These are phyloP conservation scores for Eimeria brunetti DNA, from an alignment of 169 alveolate species.

Conservation along the genomic window DNA sequence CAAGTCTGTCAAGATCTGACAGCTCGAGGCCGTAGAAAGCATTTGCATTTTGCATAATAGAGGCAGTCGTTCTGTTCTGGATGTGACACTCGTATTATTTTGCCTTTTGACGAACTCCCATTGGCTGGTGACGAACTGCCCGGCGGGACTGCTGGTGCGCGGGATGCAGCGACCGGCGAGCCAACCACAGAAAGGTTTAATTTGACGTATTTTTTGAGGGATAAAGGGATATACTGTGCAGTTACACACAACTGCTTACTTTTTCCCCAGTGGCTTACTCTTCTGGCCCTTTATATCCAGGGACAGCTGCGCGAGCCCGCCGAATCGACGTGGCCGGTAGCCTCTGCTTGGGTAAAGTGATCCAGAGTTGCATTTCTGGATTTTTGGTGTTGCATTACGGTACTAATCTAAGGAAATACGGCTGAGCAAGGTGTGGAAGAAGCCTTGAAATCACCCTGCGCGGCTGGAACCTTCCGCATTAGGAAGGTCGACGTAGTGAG, in stretches of 20 bases:
- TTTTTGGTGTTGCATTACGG: not conserved
- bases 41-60: not conserved
- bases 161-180: constrained; percentile 3
- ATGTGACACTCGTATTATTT: not conserved
- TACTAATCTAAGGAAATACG: not conserved
- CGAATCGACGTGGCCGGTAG: constrained; percentile 20
- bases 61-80: not conserved
- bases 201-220: not conserved
- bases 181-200: not conserved
- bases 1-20: not conserved
- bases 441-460: not conserved
- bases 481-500: constrained; percentile 24
- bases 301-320: constrained; percentile 11
- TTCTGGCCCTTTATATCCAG: not conserved
- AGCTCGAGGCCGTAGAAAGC: not conserved
- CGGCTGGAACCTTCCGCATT: not conserved
- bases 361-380: not conserved
- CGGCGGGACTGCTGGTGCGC: not conserved
- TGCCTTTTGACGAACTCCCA: not conserved
- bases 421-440: not conserved
- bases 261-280: not conserved
- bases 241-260: not conserved
- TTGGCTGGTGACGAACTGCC: not conserved
- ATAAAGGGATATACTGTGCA: not conserved
- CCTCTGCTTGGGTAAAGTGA: not conserved